phyloP scores from a whole-genome alignment of 176 grass and related monocot species.

The Tillandsia fasciculata region DNA sequence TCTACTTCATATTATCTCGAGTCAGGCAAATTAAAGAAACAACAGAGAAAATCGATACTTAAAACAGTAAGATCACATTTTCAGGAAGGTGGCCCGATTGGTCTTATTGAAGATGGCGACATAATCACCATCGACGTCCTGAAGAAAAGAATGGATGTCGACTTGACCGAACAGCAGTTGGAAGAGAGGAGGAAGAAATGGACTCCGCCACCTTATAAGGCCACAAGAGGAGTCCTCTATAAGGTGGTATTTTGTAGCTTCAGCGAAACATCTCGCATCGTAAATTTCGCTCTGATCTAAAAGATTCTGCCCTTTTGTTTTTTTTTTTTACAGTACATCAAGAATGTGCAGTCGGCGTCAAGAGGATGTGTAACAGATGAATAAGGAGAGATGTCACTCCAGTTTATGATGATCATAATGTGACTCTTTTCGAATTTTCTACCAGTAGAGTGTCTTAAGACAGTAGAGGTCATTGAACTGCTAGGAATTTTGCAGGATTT shows the following conservation, averaged over 20 bases:
- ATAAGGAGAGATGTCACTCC: constrained; percentile 13
- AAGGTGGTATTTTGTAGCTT: constrained; percentile 68
- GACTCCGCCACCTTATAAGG: constrained; percentile 43
- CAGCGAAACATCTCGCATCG: neutral
- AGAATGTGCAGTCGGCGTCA: constrained; percentile 74
- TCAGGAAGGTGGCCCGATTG: constrained; percentile 88
- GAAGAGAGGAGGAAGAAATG: constrained; percentile 62
- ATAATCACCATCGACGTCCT: constrained; percentile 71
- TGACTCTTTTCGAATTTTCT: neutral
- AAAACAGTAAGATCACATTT: constrained; percentile 20
- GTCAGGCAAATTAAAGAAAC: neutral
- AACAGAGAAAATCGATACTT: constrained; percentile 21
- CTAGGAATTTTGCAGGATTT: neutral
- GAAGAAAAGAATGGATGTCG: constrained; percentile 67
- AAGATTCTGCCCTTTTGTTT: neutral
- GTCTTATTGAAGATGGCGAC: constrained; percentile 75
- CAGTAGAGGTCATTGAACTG: neutral
- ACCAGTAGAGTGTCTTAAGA: neutral
- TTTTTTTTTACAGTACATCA: constrained; percentile 61
- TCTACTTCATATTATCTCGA: neutral
- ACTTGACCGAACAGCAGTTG: constrained; percentile 51
- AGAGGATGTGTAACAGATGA: constrained; percentile 84
- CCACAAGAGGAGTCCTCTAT: constrained; percentile 54
- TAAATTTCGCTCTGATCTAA: neutral
- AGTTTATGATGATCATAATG: neutral